These are phyloP conservation scores for Micractinium conductrix DNA, from an alignment of 139 green algal genomes.

Conservation along the genomic window DNA sequence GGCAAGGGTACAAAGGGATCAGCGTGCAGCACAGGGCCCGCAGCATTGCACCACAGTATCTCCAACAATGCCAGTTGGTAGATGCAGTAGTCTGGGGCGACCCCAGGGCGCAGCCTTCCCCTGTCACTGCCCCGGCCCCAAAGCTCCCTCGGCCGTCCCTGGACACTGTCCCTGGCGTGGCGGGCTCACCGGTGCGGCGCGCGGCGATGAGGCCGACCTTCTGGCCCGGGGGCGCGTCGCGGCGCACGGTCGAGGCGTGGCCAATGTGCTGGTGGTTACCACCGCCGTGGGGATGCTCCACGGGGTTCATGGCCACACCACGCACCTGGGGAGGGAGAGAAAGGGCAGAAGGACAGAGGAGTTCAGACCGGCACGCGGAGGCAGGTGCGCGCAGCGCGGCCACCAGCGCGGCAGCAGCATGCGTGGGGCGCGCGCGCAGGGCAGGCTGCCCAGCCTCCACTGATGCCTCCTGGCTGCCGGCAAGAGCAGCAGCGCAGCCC, in stretches of 20 bases:
- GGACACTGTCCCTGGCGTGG: background rate
- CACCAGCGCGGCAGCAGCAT: too few species aligned
- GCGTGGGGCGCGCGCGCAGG: too few species aligned
- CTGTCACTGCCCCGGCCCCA: background rate
- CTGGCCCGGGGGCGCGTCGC: constrained; percentile 82
- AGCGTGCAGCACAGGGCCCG: too few species aligned
- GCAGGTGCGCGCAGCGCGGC: too few species aligned
- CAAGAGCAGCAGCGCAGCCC: background rate
- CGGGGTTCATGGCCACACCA: constrained; percentile 99
- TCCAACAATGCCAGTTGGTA: background rate
- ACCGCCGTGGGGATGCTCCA: constrained; percentile 99
- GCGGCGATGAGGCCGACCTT: constrained; percentile 92
- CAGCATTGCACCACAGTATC: background rate
- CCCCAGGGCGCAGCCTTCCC: background rate
- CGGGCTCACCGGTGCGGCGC: constrained; percentile 69
- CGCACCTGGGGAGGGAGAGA: constrained; percentile 67
- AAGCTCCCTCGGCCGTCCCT: background rate
- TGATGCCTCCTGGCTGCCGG: background rate
- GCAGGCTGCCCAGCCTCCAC: background rate
- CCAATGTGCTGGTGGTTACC: constrained; percentile 99
- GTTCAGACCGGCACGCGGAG: background rate
- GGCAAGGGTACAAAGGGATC: background rate
- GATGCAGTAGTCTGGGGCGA: background rate
- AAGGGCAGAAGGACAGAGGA: too few species aligned
- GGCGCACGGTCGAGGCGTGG: constrained; percentile 95